Conservation (phyloP, 305 asterid species). For the Fraxinus xanthoxyloides region DNA sequence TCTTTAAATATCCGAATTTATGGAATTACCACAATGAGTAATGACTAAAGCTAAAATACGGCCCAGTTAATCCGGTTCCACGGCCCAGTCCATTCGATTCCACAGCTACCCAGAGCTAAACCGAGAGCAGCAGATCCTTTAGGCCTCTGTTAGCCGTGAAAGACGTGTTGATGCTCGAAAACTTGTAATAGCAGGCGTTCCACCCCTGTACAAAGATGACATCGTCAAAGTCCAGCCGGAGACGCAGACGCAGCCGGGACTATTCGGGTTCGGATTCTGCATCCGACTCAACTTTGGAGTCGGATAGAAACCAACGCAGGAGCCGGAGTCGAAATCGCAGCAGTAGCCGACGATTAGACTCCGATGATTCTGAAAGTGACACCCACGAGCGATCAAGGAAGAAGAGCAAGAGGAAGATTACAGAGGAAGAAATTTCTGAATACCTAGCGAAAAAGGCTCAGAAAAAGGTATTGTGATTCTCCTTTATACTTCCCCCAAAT, state of each 20-base stretch:
- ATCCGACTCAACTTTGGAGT: slow-evolving; percentile 36
- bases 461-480: slow-evolving; percentile 42
- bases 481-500: background rate
- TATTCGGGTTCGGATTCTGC: slow-evolving; percentile 22
- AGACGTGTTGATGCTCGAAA: background rate
- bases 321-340: slow-evolving; percentile 23
- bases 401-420: slow-evolving; percentile 40
- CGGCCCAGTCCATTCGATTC: background rate
- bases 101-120: background rate
- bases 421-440: slow-evolving; percentile 58
- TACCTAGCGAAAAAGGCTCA: slow-evolving; percentile 75
- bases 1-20: too few relatives aligned
- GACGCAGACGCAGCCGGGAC: slow-evolving; percentile 23
- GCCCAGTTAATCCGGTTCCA: background rate
- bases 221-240: slow-evolving; percentile 21
- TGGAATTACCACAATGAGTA: too few relatives aligned
- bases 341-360: slow-evolving; percentile 14
- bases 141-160: background rate
- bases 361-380: slow-evolving; percentile 27
- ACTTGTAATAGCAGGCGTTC: background rate
- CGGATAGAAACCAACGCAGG: slow-evolving; percentile 17
- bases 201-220: slow-evolving; percentile 18
- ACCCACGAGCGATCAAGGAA: slow-evolving; percentile 30
- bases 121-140: background rate
- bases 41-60: background rate